phyloP scores from a whole-genome alignment of 176 grass and related monocot species.

The Phragmites australis region DNA sequence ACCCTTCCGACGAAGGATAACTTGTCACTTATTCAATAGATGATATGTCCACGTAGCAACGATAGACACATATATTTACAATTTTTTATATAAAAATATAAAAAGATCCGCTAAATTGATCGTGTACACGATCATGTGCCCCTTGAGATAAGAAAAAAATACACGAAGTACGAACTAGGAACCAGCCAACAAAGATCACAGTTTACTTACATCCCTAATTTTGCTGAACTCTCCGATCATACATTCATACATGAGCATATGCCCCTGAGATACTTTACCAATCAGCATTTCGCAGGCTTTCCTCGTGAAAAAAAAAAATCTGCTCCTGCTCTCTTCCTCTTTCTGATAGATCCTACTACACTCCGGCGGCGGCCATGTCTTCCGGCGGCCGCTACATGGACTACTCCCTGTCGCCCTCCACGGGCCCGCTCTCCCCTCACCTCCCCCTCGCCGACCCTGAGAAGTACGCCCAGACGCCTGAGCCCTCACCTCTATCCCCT shows the following conservation, averaged over 20 bases:
- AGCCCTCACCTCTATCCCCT: background rate
- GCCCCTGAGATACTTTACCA: background rate
- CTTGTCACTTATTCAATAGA: no score
- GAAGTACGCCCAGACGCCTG: background rate
- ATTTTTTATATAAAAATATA: no score
- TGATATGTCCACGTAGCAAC: no score
- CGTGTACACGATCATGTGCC: no score
- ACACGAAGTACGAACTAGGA: no score
- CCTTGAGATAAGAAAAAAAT: no score
- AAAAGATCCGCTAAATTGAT: no score
- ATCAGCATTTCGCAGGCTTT: constrained; percentile 1
- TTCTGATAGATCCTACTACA: background rate
- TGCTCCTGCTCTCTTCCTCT: background rate
- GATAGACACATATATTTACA: no score
- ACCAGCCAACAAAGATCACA: no score
- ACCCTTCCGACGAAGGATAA: no score
- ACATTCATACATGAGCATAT: background rate
- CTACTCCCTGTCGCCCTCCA: constrained; percentile 49
- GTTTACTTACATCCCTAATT: background rate
- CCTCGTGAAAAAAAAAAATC: background rate
- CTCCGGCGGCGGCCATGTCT: constrained; percentile 33
- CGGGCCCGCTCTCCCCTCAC: constrained; percentile 43
- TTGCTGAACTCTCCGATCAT: background rate
- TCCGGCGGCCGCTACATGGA: constrained; percentile 50
- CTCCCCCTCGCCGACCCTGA: constrained; percentile 41